Evolutionary conservation across 1,139 yeast species (phyloP).

Genomic region (Yamadazyma triangularis): DNA sequence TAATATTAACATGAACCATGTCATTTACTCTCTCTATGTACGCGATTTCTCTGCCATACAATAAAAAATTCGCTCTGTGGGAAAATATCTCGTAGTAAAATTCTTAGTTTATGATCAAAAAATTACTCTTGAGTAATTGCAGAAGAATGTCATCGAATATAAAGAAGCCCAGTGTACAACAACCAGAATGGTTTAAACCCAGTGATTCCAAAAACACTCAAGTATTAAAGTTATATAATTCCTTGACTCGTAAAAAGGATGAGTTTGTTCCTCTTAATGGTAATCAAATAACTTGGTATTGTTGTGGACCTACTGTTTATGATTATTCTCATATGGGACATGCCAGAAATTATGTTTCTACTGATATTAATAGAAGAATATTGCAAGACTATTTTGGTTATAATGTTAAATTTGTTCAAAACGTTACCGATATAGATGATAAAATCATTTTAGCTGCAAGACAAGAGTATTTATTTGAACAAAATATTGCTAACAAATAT

Average conservation of each 20-base stretch:
- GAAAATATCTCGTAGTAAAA: too few relatives aligned
- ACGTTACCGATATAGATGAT: conserved; percentile 96
- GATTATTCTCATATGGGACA: conserved; percentile 99
- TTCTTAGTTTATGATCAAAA: not conserved
- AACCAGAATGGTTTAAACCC: conserved; percentile 38
- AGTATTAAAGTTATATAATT: conserved; percentile 53
- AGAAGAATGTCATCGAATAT: conserved; percentile 20
- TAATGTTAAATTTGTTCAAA: conserved; percentile 82
- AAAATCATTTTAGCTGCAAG: conserved; percentile 93
- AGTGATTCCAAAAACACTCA: conserved; percentile 12
- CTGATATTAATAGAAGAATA: conserved; percentile 87
- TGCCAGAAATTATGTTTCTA: conserved; percentile 93
- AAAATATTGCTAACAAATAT: conserved; percentile 38
- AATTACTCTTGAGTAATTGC: conserved; percentile 6
- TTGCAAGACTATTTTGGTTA: conserved; percentile 89
- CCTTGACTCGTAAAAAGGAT: conserved; percentile 77
- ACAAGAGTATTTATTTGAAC: conserved; percentile 74
- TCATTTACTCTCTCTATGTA: too few relatives aligned
- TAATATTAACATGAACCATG: too few relatives aligned
- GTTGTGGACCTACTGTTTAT: conserved; percentile 99
- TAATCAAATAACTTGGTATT: conserved; percentile 84
- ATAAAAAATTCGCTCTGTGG: too few relatives aligned
- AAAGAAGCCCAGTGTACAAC: conserved; percentile 16
- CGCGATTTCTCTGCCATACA: too few relatives aligned
- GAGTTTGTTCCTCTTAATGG: conserved; percentile 63